A percentile compares a stretch with the other conserved stretches of the same genome.
Evolutionary conservation across 139 green algal species (phyloP).

Genomic region (Volvox reticuliferus): DNA sequence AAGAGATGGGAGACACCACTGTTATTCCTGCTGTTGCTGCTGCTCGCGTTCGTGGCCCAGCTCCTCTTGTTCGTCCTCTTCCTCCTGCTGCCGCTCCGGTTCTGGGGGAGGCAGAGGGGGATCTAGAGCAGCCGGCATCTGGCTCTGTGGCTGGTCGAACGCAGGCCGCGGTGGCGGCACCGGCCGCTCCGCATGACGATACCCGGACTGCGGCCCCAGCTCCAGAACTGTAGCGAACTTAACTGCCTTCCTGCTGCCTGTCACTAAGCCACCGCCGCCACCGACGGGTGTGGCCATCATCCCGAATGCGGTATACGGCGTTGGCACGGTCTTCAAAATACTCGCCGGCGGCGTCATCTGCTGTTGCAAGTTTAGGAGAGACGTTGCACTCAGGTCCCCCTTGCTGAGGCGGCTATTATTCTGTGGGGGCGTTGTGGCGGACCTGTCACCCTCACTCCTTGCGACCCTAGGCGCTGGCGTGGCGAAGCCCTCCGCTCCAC

Average conservation of each 20-base stretch:
- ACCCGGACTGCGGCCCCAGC: conserved; percentile 38
- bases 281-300: neutral
- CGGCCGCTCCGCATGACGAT: neutral
- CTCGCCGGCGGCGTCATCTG: conserved; percentile 22
- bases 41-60: neutral
- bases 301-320: neutral
- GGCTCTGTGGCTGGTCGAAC: neutral
- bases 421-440: neutral
- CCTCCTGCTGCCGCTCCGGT: neutral
- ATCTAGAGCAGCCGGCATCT: neutral
- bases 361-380: neutral
- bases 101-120: neutral
- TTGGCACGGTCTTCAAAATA: conserved; percentile 29
- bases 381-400: no score
- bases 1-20: neutral
- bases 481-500: neutral
- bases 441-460: neutral
- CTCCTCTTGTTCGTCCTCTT: no score
- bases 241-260: conserved; percentile 6
- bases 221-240: conserved; percentile 34
- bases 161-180: neutral
- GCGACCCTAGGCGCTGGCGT: neutral
- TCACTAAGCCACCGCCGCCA: neutral
- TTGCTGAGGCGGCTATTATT: no score
- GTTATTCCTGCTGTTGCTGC: neutral